Conservation (phyloP, 495 filamentous ascomycete species). For the Aspergillus leporis region DNA sequence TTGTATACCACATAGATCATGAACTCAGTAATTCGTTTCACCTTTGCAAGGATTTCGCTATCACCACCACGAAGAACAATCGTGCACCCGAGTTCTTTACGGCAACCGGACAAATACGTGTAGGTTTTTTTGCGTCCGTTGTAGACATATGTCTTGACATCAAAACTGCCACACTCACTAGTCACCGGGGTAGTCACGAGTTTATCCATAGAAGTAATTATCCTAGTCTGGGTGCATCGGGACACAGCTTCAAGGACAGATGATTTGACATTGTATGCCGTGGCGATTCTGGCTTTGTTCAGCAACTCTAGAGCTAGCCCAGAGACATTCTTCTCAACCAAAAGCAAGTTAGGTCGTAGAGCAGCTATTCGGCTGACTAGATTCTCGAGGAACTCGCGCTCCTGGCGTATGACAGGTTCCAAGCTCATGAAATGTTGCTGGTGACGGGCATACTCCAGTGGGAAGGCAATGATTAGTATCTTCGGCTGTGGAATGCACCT, state of each 20-base stretch:
- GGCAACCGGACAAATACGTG: constrained; percentile 90
- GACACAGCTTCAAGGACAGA: constrained; percentile 95
- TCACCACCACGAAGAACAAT: constrained; percentile 88
- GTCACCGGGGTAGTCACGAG: constrained; percentile 77
- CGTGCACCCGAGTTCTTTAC: constrained; percentile 92
- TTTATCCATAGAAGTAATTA: constrained; percentile 95
- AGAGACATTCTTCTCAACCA: constrained; percentile 88
- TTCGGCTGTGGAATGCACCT: constrained; percentile 79
- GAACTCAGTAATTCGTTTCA: constrained; percentile 96
- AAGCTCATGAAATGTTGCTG: constrained; percentile 98
- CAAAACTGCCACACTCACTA: constrained; percentile 81
- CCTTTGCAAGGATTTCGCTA: constrained; percentile 63
- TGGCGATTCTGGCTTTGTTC: constrained; percentile 82
- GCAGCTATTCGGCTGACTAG: constrained; percentile 90
- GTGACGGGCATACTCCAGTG: constrained; percentile 93
- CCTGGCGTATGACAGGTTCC: constrained; percentile 94
- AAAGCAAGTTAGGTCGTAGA: constrained; percentile 76
- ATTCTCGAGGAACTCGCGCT: constrained; percentile 91
- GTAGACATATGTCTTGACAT: constrained; percentile 92
- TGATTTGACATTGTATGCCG: constrained; percentile 92
- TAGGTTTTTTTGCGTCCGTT: constrained; percentile 85
- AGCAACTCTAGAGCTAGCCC: constrained; percentile 87
- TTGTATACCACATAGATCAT: constrained; percentile 99
- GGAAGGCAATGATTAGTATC: constrained; percentile 91
- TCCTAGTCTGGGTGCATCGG: constrained; percentile 82